Percentiles rank a stretch among this genome's conserved stretches.
Evolutionary conservation across 257 asterid species (phyloP).

Genomic region (Solanum chiquidenum): DNA sequence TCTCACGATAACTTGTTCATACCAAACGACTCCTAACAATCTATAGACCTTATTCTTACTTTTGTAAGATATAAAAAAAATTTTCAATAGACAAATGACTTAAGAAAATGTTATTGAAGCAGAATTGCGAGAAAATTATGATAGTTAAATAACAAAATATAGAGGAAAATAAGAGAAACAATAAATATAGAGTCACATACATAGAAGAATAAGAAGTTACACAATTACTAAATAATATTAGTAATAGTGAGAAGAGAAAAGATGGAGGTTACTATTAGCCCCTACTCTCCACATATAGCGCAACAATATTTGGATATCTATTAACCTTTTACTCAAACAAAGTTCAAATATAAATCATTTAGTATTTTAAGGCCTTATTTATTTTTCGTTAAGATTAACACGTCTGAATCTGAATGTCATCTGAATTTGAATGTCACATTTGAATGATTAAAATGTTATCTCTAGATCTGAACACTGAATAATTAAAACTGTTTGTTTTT

Average conservation of each 20-base stretch:
- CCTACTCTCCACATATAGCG: background rate
- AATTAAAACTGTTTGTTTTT: too few species aligned
- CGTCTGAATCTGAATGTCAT: background rate
- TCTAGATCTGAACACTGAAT: background rate
- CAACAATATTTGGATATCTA: background rate
- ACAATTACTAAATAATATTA: background rate
- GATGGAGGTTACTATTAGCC: background rate
- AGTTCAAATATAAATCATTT: background rate
- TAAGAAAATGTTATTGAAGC: background rate
- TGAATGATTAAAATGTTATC: too few species aligned
- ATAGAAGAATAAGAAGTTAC: background rate
- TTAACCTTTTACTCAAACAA: background rate
- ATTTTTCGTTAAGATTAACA: too few species aligned
- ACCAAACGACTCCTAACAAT: background rate
- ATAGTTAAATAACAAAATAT: background rate
- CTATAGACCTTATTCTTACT: background rate
- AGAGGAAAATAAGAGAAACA: background rate
- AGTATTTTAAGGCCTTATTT: background rate
- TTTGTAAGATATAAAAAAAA: background rate
- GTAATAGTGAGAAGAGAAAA: background rate
- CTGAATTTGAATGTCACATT: background rate
- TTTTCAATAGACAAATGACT: background rate
- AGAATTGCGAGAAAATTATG: background rate
- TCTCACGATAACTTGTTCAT: too few species aligned
- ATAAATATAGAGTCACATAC: background rate